Conservation (phyloP, 306 rosid species). For the Arachis stenosperma region DNA sequence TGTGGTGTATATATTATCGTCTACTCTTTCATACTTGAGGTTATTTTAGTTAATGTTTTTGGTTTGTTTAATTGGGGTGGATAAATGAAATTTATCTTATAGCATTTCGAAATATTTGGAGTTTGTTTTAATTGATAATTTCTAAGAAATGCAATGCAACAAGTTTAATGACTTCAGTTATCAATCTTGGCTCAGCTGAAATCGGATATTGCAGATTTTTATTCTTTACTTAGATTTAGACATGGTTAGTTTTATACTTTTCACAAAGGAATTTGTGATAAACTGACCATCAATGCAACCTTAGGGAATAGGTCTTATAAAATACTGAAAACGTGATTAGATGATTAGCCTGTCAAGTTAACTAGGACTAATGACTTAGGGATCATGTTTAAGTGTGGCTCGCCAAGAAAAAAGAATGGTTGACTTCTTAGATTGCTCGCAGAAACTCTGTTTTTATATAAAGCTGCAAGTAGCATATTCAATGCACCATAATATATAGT, state of each 20-base stretch:
- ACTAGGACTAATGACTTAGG: not conserved
- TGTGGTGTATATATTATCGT: slow-evolving; percentile 11
- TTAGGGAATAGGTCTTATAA: not conserved
- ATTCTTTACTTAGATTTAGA: not conserved
- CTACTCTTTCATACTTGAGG: slow-evolving; percentile 27
- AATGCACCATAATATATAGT: no score
- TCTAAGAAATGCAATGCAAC: not conserved
- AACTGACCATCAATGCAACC: not conserved
- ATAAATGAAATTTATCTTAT: slow-evolving; percentile 6
- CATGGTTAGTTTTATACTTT: not conserved
- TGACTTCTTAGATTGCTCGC: not conserved
- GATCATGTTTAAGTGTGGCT: not conserved
- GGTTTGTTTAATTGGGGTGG: not conserved
- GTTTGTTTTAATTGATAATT: slow-evolving; percentile 15
- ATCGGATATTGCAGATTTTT: not conserved
- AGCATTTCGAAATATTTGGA: not conserved
- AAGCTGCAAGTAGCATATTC: no score
- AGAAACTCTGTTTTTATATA: not conserved
- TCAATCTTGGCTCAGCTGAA: slow-evolving; percentile 21
- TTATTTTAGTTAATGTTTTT: not conserved
- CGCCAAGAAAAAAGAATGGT: not conserved
- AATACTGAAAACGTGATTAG: not conserved
- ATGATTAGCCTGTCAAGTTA: slow-evolving; percentile 13
- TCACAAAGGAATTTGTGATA: not conserved
- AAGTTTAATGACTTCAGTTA: slow-evolving; percentile 17